Evolutionary conservation across 768 basidiomycete genomes (phyloP).

Genomic region (Amanita phalloides): DNA sequence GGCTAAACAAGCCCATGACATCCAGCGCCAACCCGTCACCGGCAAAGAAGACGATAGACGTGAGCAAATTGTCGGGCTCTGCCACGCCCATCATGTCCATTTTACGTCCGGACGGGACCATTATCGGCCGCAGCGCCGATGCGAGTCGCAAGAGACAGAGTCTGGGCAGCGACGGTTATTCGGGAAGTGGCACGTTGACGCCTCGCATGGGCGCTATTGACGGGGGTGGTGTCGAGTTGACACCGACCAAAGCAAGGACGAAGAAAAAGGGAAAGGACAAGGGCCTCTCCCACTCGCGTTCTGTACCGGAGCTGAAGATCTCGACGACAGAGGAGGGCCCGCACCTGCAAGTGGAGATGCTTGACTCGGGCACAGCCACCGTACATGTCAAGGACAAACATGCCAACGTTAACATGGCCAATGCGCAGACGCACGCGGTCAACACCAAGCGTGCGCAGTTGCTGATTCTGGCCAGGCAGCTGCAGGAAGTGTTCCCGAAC

Average conservation of each 20-base stretch:
- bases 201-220: background rate
- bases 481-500: background rate
- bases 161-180: background rate
- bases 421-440: slow-evolving; percentile 5
- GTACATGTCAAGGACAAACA: slow-evolving; percentile 44
- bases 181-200: slow-evolving; percentile 2
- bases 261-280: slow-evolving; percentile 13
- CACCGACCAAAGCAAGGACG: slow-evolving; percentile 6
- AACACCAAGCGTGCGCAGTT: slow-evolving; percentile 4
- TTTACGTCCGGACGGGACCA: slow-evolving; percentile 2
- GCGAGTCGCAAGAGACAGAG: background rate
- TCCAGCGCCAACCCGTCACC: slow-evolving; percentile 4
- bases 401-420: slow-evolving; percentile 19
- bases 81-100: slow-evolving; percentile 4
- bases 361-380: background rate
- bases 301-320: slow-evolving; percentile 5
- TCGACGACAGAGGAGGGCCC: background rate
- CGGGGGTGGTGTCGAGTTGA: background rate
- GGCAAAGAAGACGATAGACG: slow-evolving; percentile 1
- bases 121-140: background rate
- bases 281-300: slow-evolving; percentile 3
- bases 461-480: background rate
- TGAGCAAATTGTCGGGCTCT: background rate
- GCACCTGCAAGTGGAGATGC: no score
- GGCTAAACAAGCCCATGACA: slow-evolving; percentile 7